Evolutionary conservation across 129 eudicot genomes (phyloP).

Genomic region (Flaveria robusta): DNA sequence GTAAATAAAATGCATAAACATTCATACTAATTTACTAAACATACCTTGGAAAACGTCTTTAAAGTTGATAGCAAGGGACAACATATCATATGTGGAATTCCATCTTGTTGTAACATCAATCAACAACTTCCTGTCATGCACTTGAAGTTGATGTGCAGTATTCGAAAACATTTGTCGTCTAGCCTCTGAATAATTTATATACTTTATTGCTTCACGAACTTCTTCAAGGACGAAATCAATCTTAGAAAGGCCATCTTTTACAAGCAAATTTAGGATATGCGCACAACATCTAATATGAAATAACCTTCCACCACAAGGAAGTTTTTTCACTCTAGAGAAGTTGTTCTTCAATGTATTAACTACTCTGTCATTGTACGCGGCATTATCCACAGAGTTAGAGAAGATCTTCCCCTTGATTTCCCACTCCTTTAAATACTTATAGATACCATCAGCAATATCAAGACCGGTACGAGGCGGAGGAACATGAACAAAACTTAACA

Average conservation of each 20-base stretch:
- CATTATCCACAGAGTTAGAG: not conserved
- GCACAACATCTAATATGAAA: conserved; percentile 19
- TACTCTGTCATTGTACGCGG: not conserved
- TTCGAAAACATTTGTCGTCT: not conserved
- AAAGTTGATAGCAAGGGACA: too few species aligned
- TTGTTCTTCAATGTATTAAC: not conserved
- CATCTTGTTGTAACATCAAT: too few species aligned
- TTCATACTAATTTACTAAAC: too few species aligned
- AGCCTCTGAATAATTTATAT: conserved; percentile 8
- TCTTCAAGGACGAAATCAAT: not conserved
- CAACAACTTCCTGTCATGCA: not conserved
- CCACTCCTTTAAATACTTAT: conserved; percentile 5
- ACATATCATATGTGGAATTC: too few species aligned
- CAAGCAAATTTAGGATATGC: not conserved
- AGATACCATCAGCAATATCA: not conserved
- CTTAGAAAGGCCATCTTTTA: conserved; percentile 22
- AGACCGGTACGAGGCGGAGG: conserved; percentile 16
- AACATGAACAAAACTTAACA: conserved; percentile 13
- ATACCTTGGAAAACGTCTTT: too few species aligned
- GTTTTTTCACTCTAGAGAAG: conserved; percentile 1
- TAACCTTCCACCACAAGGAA: conserved; percentile 11
- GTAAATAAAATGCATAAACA: too few species aligned
- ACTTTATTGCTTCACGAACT: conserved; percentile 16
- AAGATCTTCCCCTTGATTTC: conserved; percentile 13
- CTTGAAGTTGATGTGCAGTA: too few species aligned